A percentile compares a stretch with the other conserved stretches of the same genome.
These are phyloP conservation scores for Fusarium musae DNA, from an alignment of 2,329 filamentous ascomycete genomes.

Conservation along the genomic window DNA sequence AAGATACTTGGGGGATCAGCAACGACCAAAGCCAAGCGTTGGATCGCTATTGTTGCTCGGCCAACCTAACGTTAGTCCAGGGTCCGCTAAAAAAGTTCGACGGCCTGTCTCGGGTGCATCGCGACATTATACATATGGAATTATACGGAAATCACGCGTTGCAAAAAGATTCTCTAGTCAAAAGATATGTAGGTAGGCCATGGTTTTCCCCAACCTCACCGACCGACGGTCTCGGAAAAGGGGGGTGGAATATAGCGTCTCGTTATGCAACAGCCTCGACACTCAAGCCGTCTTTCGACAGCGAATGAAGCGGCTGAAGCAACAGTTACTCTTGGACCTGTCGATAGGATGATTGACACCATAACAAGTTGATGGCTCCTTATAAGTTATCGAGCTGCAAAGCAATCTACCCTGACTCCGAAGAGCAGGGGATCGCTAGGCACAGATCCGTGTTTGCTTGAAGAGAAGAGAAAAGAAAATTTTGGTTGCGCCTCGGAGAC, in stretches of 20 bases:
- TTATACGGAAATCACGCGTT: neutral
- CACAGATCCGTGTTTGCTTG: slow-evolving; percentile 80
- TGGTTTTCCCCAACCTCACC: slow-evolving; percentile 93
- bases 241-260: slow-evolving; percentile 89
- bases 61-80: neutral
- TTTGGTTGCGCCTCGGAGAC: slow-evolving; percentile 44
- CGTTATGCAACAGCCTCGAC: slow-evolving; percentile 66
- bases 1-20: neutral
- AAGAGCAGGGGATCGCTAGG: slow-evolving; percentile 76
- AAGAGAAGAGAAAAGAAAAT: slow-evolving; percentile 48
- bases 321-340: slow-evolving; percentile 87
- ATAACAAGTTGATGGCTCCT: slow-evolving; percentile 80
- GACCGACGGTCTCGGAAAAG: slow-evolving; percentile 91
- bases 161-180: neutral
- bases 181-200: slow-evolving; percentile 73
- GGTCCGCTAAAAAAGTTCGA: neutral
- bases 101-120: neutral
- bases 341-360: slow-evolving; percentile 93
- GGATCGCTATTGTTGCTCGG: neutral
- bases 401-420: slow-evolving; percentile 76
- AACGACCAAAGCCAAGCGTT: neutral
- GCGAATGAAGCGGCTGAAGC: slow-evolving; percentile 74
- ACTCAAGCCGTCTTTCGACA: slow-evolving; percentile 69
- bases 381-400: slow-evolving; percentile 83
- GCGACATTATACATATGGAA: neutral